A percentile compares a stretch with the other conserved stretches of the same genome.
These are phyloP conservation scores for Dorcoceras hygrometricum DNA, from an alignment of 257 asterid genomes.

Conservation along the genomic window DNA sequence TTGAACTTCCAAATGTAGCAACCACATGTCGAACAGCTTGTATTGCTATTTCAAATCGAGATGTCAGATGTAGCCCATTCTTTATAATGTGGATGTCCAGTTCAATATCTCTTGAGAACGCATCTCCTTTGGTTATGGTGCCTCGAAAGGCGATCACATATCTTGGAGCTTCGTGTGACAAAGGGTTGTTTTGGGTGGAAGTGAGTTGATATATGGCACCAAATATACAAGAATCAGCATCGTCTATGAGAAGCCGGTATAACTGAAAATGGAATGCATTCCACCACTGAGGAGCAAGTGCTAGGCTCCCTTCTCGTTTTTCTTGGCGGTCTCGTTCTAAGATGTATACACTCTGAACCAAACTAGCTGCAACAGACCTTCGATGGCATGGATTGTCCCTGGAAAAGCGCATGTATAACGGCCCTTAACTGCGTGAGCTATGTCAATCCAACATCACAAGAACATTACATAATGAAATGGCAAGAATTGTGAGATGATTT, in stretches of 20 bases:
- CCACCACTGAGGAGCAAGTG: conserved; percentile 96
- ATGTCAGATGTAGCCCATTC: conserved; percentile 72
- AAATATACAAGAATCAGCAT: conserved; percentile 64
- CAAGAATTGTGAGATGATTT: not conserved
- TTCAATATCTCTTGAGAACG: conserved; percentile 63
- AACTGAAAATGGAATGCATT: conserved; percentile 54
- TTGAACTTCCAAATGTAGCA: conserved; percentile 57
- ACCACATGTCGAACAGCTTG: conserved; percentile 69
- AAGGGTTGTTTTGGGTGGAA: conserved; percentile 20
- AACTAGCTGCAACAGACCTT: conserved; percentile 78
- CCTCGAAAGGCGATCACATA: conserved; percentile 78
- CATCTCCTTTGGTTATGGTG: conserved; percentile 75
- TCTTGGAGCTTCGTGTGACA: conserved; percentile 37
- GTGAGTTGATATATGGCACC: conserved; percentile 71
- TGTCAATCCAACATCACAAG: not conserved
- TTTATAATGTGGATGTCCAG: conserved; percentile 58
- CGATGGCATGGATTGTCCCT: conserved; percentile 62
- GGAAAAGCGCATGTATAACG: conserved; percentile 22
- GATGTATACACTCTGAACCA: conserved; percentile 82
- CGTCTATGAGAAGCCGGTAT: conserved; percentile 56
- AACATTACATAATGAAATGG: not conserved
- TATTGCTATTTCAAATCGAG: conserved; percentile 69
- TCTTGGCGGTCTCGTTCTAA: conserved; percentile 85
- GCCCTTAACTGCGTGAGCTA: not conserved
- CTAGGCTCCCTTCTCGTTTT: conserved; percentile 53